These are phyloP conservation scores for Dactylellina drechsleri DNA, from an alignment of 2,329 filamentous ascomycete genomes.

Conservation along the genomic window DNA sequence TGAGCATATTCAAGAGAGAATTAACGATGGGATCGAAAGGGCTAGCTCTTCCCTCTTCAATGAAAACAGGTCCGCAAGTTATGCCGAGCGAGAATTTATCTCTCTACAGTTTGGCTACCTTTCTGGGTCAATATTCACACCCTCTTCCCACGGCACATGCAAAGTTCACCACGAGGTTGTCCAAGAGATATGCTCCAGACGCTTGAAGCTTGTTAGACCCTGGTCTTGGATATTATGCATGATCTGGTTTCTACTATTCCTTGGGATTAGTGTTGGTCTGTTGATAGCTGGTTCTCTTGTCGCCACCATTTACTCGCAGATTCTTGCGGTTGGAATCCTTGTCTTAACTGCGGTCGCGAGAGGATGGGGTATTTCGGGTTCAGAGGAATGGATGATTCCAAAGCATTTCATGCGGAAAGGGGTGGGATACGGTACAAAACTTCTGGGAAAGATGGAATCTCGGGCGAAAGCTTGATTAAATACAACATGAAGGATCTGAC, in stretches of 20 bases:
- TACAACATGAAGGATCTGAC: too few relatives aligned
- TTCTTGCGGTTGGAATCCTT: conserved; percentile 30
- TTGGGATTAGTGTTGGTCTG: conserved; percentile 35
- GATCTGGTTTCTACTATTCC: conserved; percentile 29
- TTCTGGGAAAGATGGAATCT: conserved; percentile 30
- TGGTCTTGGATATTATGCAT: conserved; percentile 23
- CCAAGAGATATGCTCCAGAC: conserved; percentile 14
- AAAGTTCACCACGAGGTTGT: conserved; percentile 19
- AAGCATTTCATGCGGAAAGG: conserved; percentile 26
- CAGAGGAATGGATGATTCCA: conserved; percentile 39
- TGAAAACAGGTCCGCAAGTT: conserved; percentile 1
- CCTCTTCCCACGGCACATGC: conserved; percentile 17
- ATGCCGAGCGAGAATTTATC: conserved; percentile 15
- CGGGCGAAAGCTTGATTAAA: background rate
- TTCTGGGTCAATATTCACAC: conserved; percentile 21
- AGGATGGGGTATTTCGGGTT: conserved; percentile 41
- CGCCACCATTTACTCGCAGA: conserved; percentile 35
- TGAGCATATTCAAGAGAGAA: conserved; percentile 18
- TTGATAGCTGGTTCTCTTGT: conserved; percentile 34
- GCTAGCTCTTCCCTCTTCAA: conserved; percentile 4
- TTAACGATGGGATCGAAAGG: conserved; percentile 11
- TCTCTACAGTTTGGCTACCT: conserved; percentile 28
- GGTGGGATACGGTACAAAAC: conserved; percentile 17
- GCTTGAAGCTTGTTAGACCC: conserved; percentile 19
- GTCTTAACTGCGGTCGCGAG: conserved; percentile 31